Percentiles rank a stretch among this genome's conserved stretches.
Conservation (phyloP, 495 filamentous ascomycete genomes). For the Xylaria telfairii region DNA sequence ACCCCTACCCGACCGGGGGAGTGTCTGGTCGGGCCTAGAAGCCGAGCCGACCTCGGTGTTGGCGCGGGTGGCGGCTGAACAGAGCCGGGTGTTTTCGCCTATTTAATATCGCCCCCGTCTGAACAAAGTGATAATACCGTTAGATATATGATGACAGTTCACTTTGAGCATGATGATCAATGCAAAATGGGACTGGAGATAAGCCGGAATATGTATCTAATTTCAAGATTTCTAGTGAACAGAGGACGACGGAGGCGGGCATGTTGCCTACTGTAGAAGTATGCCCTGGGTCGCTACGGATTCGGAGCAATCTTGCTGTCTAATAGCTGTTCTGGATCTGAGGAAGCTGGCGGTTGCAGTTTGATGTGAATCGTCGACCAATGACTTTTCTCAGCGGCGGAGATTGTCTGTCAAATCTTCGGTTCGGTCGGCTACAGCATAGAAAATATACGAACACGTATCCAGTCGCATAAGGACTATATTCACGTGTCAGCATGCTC, state of each 20-base stretch:
- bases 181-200: background rate
- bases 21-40: slow-evolving; percentile 20
- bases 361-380: background rate
- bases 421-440: background rate
- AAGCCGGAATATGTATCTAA: background rate
- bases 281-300: background rate
- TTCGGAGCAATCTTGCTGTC: background rate
- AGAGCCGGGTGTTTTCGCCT: slow-evolving; percentile 12
- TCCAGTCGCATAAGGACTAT: background rate
- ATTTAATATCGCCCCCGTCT: background rate
- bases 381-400: background rate
- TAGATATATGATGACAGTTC: background rate
- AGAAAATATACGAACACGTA: background rate
- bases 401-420: background rate
- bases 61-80: slow-evolving; percentile 18
- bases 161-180: background rate
- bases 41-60: slow-evolving; percentile 18
- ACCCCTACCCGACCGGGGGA: background rate
- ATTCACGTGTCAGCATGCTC: background rate
- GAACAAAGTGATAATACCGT: background rate
- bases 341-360: background rate
- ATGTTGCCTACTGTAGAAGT: background rate
- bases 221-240: background rate
- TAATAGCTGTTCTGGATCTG: background rate
- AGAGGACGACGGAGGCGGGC: background rate